Conservation (phyloP, 176 grass and related monocot species). For the Lolium multiflorum region DNA sequence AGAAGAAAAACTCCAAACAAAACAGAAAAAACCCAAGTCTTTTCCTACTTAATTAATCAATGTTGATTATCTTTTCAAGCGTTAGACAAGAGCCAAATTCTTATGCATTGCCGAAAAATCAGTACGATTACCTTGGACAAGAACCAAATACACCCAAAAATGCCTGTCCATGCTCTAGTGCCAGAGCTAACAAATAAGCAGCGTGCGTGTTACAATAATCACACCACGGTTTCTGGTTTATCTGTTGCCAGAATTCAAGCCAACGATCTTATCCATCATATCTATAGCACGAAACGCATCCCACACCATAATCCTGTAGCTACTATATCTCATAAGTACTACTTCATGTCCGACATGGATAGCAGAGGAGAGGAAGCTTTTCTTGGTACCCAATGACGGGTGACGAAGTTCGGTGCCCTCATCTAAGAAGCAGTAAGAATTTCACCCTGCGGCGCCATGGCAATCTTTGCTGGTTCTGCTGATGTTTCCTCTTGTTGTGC, state of each 20-base stretch:
- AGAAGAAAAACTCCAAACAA: too few species aligned
- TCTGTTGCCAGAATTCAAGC: background rate
- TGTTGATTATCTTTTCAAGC: too few species aligned
- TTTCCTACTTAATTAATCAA: too few species aligned
- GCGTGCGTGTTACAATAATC: background rate
- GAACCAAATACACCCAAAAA: constrained; percentile 6
- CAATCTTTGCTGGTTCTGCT: constrained; percentile 18
- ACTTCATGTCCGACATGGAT: constrained; percentile 3
- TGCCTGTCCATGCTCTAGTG: too few species aligned
- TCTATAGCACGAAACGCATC: background rate
- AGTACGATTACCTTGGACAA: background rate
- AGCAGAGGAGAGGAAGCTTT: background rate
- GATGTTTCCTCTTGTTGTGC: constrained; percentile 38
- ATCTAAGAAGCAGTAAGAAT: constrained; percentile 52
- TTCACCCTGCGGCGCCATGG: constrained; percentile 24
- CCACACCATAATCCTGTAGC: background rate
- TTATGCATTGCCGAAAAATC: background rate
- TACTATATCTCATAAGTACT: constrained; percentile 19
- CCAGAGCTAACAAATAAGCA: background rate
- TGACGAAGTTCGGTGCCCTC: background rate
- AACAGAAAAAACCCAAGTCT: too few species aligned
- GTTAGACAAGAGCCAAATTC: too few species aligned
- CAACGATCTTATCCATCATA: constrained; percentile 1
- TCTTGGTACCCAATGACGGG: background rate
- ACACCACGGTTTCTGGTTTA: background rate